A percentile compares a stretch with the other conserved stretches of the same genome.
Evolutionary conservation across 1,284 basidiomycete genomes (phyloP).

Genomic region (Melampsora medusae): DNA sequence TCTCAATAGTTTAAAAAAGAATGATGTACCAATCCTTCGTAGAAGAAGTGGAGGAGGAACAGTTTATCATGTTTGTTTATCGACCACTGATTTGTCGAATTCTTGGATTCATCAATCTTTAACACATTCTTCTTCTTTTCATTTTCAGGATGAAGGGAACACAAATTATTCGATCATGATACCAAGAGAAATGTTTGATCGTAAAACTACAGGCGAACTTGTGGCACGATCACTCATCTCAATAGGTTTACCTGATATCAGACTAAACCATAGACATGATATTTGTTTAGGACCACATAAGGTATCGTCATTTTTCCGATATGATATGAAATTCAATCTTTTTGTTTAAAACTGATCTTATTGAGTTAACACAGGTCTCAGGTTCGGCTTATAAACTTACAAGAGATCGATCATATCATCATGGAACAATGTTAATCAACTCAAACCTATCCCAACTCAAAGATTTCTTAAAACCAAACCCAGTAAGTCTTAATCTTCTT

Average conservation of each 20-base stretch:
- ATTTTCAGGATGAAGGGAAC: conserved; percentile 82
- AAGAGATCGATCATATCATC: conserved; percentile 86
- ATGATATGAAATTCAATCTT: neutral
- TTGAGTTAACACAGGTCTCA: conserved; percentile 70
- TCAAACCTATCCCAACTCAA: conserved; percentile 71
- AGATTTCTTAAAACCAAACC: conserved; percentile 68
- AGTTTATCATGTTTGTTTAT: conserved; percentile 80
- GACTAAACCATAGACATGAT: conserved; percentile 86
- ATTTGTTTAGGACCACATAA: conserved; percentile 77
- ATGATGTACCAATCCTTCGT: conserved; percentile 75
- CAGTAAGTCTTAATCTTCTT: conserved; percentile 59
- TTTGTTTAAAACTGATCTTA: conserved; percentile 14
- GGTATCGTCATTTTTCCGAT: conserved; percentile 62
- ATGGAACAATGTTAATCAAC: conserved; percentile 97
- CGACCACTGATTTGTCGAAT: neutral
- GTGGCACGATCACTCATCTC: conserved; percentile 74
- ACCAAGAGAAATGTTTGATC: conserved; percentile 74
- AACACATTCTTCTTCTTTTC: conserved; percentile 7
- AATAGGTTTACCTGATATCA: conserved; percentile 66
- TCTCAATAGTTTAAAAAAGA: conserved; percentile 60
- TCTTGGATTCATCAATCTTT: neutral
- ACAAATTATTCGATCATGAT: conserved; percentile 95
- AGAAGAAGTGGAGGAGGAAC: conserved; percentile 93
- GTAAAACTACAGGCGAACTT: conserved; percentile 73
- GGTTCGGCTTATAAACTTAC: conserved; percentile 98